Percentiles rank a stretch among this genome's conserved stretches.
Evolutionary conservation across 805 yeast species (phyloP).

Genomic region (Metschnikowia borealis): DNA sequence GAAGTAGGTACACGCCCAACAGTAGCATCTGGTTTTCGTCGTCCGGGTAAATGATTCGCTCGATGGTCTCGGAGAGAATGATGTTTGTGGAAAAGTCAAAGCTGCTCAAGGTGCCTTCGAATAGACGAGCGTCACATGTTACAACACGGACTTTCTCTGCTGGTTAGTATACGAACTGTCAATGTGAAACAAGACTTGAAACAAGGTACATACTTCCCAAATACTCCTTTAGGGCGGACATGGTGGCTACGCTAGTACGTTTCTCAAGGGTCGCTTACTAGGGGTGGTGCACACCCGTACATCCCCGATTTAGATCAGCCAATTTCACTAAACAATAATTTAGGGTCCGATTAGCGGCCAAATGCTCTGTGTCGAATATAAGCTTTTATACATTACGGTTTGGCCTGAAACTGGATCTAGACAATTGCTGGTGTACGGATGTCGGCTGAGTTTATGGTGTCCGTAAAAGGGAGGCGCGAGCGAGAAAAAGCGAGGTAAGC

Average conservation of each 20-base stretch:
- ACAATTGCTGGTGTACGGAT: neutral
- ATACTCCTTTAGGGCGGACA: slow-evolving; percentile 33
- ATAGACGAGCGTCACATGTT: slow-evolving; percentile 54
- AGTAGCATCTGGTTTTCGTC: slow-evolving; percentile 39
- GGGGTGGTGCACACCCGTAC: neutral
- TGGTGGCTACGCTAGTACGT: slow-evolving; percentile 3
- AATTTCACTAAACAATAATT: too few relatives aligned
- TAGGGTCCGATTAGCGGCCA: too few relatives aligned
- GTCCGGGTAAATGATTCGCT: slow-evolving; percentile 45
- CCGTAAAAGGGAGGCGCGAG: neutral
- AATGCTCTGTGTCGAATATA: neutral
- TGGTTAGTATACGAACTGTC: slow-evolving; percentile 12
- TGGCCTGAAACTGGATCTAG: too few relatives aligned
- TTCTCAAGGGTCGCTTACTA: neutral
- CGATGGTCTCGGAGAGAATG: slow-evolving; percentile 48
- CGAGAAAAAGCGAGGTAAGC: neutral
- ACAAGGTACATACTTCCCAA: slow-evolving; percentile 29
- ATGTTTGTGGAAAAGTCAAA: slow-evolving; percentile 64
- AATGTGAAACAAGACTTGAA: neutral
- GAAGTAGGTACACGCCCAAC: slow-evolving; percentile 48
- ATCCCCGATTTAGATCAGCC: neutral
- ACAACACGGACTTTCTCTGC: slow-evolving; percentile 50
- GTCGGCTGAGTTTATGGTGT: neutral
- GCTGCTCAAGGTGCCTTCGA: slow-evolving; percentile 48
- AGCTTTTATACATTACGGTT: neutral